These are phyloP conservation scores for Kernera saxatilis DNA, from an alignment of 345 rosid species.

Conservation along the genomic window DNA sequence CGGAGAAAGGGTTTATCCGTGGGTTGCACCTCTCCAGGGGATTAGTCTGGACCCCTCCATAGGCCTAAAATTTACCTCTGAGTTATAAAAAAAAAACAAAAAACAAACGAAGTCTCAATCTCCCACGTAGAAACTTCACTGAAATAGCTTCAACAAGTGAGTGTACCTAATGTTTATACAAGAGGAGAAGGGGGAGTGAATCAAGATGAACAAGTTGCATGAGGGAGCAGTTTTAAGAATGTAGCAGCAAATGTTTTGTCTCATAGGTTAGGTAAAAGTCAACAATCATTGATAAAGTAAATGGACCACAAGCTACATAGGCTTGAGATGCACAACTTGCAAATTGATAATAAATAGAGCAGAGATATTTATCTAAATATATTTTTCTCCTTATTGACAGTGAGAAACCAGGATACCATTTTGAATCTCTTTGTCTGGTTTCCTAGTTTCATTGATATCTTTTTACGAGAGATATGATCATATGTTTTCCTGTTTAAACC, in stretches of 20 bases:
- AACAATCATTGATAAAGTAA: not conserved
- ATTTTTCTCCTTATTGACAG: not conserved
- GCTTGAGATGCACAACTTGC: constrained; percentile 25
- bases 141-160: constrained; percentile 10
- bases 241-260: constrained; percentile 17
- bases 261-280: constrained; percentile 16
- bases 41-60: too few species aligned
- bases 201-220: constrained; percentile 23
- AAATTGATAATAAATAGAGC: not conserved
- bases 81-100: too few species aligned
- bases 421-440: not conserved
- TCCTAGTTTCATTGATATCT: not conserved
- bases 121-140: not conserved
- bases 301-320: constrained; percentile 24
- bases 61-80: too few species aligned
- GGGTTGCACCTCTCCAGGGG: too few species aligned
- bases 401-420: not conserved
- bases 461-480: not conserved
- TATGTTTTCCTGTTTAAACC: not conserved
- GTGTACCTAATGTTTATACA: constrained; percentile 4
- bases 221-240: constrained; percentile 14
- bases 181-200: constrained; percentile 1
- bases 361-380: constrained; percentile 17
- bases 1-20: too few species aligned
- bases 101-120: not conserved